Base-by-base conservation (phyloP, 106 monocot genomes). In the Dioscorea zingiberensis region DNA sequence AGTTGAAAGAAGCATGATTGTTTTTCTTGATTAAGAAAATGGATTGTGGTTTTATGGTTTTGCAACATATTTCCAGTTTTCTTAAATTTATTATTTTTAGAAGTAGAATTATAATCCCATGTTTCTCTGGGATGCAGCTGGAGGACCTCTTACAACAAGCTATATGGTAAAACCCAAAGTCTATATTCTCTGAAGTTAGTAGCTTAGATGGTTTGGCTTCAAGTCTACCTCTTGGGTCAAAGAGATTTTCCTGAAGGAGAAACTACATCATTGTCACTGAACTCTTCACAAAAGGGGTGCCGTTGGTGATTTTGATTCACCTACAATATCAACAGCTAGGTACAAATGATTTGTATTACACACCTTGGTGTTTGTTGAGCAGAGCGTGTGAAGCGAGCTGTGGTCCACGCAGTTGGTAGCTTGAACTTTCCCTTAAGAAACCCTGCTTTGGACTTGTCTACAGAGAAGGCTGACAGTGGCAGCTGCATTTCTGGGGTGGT, bases 301-400 rank as follows among this genome's bases (percentile, higher is more conserved):
- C 1, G 22, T 73, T 28, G 72, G 73, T 19, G 58, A 66, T 54
- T 92, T 88, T 32, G 95, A 88, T 70, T 88, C 85, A 0, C 79
- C 88, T 15, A 64, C 83, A 22, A 11, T 79, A 14, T 81, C 91
- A 18, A 78, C 80, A 45, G 74, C 88, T 38, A n/a, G 79, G 75
- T 16, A 69, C 80, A 19, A 77, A 70, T 62, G 75, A 67, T 44
- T 56, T 57, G n/a, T 11, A 73, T 92, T 18, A 97, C 79, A 21
- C 81, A 98, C 77, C 79, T 98, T 55, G 97, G 97, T 55, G 88
- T n/a, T 98, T 4, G 88, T 98, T 21, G 97, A n/a, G 97, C 3
- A 88, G 97, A 70, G 97, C n/a, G 97, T 15, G 65, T 92, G 13
- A 98, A 98, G 59, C 76, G 97, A 26, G 86, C 92, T 25, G 58